phyloP scores from a whole-genome alignment of 2,329 filamentous ascomycete genomes.

The Curvularia sp. region DNA sequence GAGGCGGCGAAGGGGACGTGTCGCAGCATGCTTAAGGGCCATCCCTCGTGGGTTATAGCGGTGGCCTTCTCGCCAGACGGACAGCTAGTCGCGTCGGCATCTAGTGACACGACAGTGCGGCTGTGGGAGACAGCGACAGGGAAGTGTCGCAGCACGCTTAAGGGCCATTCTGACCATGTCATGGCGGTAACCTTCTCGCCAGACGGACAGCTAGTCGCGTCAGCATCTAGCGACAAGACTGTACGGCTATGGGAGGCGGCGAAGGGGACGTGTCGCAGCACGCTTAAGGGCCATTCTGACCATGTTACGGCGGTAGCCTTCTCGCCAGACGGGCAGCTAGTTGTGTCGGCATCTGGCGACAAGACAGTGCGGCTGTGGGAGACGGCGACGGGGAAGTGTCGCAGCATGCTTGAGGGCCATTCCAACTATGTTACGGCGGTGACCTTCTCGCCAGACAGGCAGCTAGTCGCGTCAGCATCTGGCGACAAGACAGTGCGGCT shows the following conservation, averaged over 20 bases:
- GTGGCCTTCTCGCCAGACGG: slow-evolving; percentile 19
- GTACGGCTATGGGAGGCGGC: background rate
- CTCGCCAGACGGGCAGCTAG: background rate
- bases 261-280: background rate
- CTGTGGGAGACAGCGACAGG: slow-evolving; percentile 4
- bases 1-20: slow-evolving; percentile 1
- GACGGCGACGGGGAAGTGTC: background rate
- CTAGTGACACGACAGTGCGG: slow-evolving; percentile 4
- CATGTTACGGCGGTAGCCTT: background rate
- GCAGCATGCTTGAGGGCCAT: background rate
- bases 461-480: background rate
- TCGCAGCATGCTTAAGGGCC: slow-evolving; percentile 9
- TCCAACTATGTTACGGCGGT: background rate
- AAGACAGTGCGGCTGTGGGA: background rate
- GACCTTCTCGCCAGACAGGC: background rate
- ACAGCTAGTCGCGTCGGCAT: slow-evolving; percentile 1
- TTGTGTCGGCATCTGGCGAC: background rate
- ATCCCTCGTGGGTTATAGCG: background rate
- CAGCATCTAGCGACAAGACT: background rate
- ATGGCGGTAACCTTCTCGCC: background rate
- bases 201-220: background rate
- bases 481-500: background rate
- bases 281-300: background rate
- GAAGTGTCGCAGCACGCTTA: background rate
- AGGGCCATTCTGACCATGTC: background rate